These are phyloP conservation scores for Saccharomycodes ludwigii DNA, from an alignment of 805 yeast genomes.

Conservation along the genomic window DNA sequence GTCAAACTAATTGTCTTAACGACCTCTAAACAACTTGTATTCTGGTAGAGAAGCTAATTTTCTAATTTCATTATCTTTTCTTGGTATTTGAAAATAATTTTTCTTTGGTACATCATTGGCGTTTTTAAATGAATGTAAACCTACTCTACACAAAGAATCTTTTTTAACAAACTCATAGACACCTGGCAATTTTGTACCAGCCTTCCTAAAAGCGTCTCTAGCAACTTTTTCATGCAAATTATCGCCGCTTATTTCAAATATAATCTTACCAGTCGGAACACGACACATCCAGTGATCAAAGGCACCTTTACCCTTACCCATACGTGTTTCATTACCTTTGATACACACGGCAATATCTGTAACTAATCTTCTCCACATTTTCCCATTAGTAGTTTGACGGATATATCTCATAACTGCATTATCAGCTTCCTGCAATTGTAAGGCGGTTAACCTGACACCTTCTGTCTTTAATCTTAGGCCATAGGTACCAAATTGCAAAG, in stretches of 20 bases:
- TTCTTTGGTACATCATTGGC: conserved; percentile 26
- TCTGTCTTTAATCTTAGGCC: conserved; percentile 84
- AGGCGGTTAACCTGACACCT: conserved; percentile 76
- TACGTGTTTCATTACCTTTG: conserved; percentile 97
- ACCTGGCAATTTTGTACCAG: conserved; percentile 88
- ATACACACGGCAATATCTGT: conserved; percentile 85
- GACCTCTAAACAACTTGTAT: conserved; percentile 50
- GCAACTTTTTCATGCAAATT: conserved; percentile 81
- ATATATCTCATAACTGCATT: conserved; percentile 72
- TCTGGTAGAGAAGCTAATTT: conserved; percentile 37
- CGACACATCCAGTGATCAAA: conserved; percentile 96
- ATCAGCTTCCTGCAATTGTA: conserved; percentile 85
- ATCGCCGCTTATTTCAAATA: conserved; percentile 71
- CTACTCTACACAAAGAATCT: conserved; percentile 56
- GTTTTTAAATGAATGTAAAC: conserved; percentile 43
- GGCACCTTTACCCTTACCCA: conserved; percentile 99
- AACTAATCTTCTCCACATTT: conserved; percentile 66
- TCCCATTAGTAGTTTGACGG: conserved; percentile 54
- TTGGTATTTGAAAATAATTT: conserved; percentile 53
- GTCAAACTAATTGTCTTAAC: conserved; percentile 23
- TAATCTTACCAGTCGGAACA: conserved; percentile 88
- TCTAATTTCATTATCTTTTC: conserved; percentile 47
- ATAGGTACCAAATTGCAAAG: conserved; percentile 66
- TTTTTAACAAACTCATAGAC: conserved; percentile 69
- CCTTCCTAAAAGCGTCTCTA: conserved; percentile 79